A percentile compares a stretch with the other conserved stretches of the same genome.
phyloP scores from a whole-genome alignment of 805 yeast species.

The Yueomyces sp. region DNA sequence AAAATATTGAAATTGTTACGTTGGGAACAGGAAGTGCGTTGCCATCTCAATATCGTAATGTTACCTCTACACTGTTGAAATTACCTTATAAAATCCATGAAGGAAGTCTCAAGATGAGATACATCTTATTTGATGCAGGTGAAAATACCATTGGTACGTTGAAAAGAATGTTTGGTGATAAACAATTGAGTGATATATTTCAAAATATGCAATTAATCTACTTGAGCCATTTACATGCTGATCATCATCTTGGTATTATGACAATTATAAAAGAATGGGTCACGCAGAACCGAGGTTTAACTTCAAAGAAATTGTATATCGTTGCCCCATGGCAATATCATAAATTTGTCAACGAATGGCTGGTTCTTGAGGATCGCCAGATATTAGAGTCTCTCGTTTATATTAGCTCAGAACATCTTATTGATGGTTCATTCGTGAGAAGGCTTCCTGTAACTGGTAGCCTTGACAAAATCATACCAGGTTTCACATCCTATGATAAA shows the following conservation, averaged over 20 bases:
- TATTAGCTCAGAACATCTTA: slow-evolving; percentile 48
- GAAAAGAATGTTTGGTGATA: slow-evolving; percentile 47
- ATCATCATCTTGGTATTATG: slow-evolving; percentile 81
- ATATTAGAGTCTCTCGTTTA: slow-evolving; percentile 34
- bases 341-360: slow-evolving; percentile 59
- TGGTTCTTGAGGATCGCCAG: slow-evolving; percentile 30
- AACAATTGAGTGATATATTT: slow-evolving; percentile 33
- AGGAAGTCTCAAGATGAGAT: slow-evolving; percentile 27
- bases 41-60: slow-evolving; percentile 78
- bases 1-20: slow-evolving; percentile 55
- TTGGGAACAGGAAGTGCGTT: slow-evolving; percentile 90
- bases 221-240: slow-evolving; percentile 90
- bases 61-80: slow-evolving; percentile 67
- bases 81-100: slow-evolving; percentile 33
- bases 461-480: too few relatives aligned
- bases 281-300: slow-evolving; percentile 26
- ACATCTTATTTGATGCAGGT: slow-evolving; percentile 81
- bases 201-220: slow-evolving; percentile 51
- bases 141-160: slow-evolving; percentile 78
- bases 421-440: too few relatives aligned
- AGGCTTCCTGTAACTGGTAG: too few relatives aligned
- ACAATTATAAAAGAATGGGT: slow-evolving; percentile 60
- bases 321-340: slow-evolving; percentile 67
- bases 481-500: too few relatives aligned
- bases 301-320: slow-evolving; percentile 33